Conservation (phyloP, 768 basidiomycete species). For the Tylopilus subfusipes region DNA sequence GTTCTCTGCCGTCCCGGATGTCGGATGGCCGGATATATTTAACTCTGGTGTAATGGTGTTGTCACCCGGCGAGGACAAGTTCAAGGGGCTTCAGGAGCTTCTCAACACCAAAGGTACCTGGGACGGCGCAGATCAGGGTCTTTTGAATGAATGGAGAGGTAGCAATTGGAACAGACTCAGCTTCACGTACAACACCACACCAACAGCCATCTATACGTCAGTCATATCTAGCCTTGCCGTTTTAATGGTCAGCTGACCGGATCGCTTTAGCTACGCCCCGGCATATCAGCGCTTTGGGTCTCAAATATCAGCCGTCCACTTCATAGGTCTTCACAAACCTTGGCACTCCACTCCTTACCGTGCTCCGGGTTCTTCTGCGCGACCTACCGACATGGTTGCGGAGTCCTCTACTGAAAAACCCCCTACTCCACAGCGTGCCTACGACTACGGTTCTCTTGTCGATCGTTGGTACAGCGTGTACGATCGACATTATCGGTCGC, state of each 20-base stretch:
- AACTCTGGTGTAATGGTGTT: conserved; percentile 95
- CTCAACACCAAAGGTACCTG: conserved; percentile 81
- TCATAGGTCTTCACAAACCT: conserved; percentile 95
- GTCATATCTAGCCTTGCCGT: conserved; percentile 34
- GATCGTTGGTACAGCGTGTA: conserved; percentile 92
- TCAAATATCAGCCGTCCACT: conserved; percentile 83
- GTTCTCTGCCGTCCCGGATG: conserved; percentile 93
- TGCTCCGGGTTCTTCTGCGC: conserved; percentile 47
- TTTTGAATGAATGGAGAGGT: conserved; percentile 93
- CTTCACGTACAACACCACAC: conserved; percentile 98
- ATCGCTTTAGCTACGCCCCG: conserved; percentile 76
- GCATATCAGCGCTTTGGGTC: conserved; percentile 93
- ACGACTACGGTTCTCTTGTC: conserved; percentile 78
- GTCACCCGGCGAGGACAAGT: conserved; percentile 79
- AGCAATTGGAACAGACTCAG: conserved; percentile 88
- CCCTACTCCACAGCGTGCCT: conserved; percentile 42
- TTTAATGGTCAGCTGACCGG: conserved; percentile 26
- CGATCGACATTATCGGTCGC: conserved; percentile 78
- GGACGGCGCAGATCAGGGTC: conserved; percentile 98
- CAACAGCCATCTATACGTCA: conserved; percentile 94
- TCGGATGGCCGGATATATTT: conserved; percentile 99
- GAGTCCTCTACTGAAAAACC: conserved; percentile 18
- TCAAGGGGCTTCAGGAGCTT: conserved; percentile 65
- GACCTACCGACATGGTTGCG: conserved; percentile 31
- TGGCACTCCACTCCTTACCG: conserved; percentile 79